Base-by-base conservation (phyloP, 2,329 filamentous ascomycete genomes). In the Venturiaceae sp. region DNA sequence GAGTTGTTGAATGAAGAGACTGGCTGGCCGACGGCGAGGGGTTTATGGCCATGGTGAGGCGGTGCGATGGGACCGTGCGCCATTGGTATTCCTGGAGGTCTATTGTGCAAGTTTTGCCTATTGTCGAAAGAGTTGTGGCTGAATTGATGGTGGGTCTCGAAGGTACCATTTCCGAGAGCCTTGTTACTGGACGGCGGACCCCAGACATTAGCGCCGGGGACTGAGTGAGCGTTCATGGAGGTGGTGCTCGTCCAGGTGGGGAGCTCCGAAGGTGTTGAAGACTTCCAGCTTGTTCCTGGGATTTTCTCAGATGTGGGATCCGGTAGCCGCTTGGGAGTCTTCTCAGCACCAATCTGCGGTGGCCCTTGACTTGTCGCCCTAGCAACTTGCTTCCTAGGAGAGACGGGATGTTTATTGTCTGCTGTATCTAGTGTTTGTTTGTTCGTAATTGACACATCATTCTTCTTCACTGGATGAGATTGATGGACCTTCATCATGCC, bases 401-500 rank as follows among this genome's bases (percentile, higher is more conserved):
- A 58, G 14, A 32, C 32, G n/a, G 56, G 50, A n/a, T 46, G n/a
- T 37, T 46, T 33, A 21, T 34, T 46, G 13, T 23, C 14, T 11
- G 32, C 8, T 11, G 28, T 33, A n/a, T 57, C 58, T 19, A 23
- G n/a, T 28, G 55, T 23, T 34, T 37, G 19, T 30, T 36, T 30
- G 37, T 28, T 36, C 19, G 32, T 53, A 23, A 30, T 28, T 19
- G 53, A 57, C 13, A 21, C 58, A 26, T 60, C 58, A 21, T 63
- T 53, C 60, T 69, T 73, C 61, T 68, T 70, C 30, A 81, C 77
- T 5, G 77, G 71, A 59, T 82, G 79, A 30, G 80, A 74, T 63
- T 80, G 79, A 65, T 83, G 80, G 9, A 83, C 77, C 67, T 82
- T 83, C 77, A 83, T 83, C 77, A 83, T 78, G 46, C 81, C 81